Base-by-base conservation (phyloP, 2,329 filamentous ascomycete genomes). In the Acrocalymma vagum region DNA sequence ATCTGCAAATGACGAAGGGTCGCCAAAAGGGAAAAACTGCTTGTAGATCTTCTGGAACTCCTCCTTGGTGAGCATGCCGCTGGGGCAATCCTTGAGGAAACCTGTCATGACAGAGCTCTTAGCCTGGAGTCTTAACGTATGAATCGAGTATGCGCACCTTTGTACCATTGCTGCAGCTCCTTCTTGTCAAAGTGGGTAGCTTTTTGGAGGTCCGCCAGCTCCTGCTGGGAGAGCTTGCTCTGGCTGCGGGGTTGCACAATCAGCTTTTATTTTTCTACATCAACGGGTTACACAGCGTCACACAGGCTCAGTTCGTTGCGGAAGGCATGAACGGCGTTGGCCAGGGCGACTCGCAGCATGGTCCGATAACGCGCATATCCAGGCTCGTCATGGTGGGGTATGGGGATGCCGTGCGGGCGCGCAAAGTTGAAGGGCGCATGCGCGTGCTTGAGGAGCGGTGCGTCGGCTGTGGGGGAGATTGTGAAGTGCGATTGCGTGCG, bases 41-140 rank as follows among this genome's bases (percentile, higher is more conserved):
- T 94, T 90, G 76, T 99, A 99, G 65, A 99, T 99, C 78, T 97
- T 97, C 74, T 97, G 94, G 72, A 99, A 99, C 73, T 99, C 94
- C 67, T 95, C 88, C 76, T 97, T 99, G 64, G 90, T 94, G 70
- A 99, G 87, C 79, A 91, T 95, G 71, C 94, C 94, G 27, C 89
- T 92, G 4, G 94, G 94, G 74, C 94, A 99, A 74, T 99, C 94
- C 79, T 97, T 97, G 48, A 97, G 81, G 77, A 99, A 97, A 53
- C 93, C 93, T 96, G 49, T 36, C 16, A 38, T 20, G 38, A 37
- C 31, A 67, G 51, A 69, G 58, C 42, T n/a, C n/a, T n/a, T n/a
- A n/a, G n/a, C n/a, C n/a, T n/a, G n/a, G n/a, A n/a, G n/a, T n/a
- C n/a, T n/a, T n/a, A n/a, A n/a, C n/a, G n/a, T n/a, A n/a, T n/a